Conservation (phyloP, 805 yeast species). For the Scheffersomyces ergatensis region DNA sequence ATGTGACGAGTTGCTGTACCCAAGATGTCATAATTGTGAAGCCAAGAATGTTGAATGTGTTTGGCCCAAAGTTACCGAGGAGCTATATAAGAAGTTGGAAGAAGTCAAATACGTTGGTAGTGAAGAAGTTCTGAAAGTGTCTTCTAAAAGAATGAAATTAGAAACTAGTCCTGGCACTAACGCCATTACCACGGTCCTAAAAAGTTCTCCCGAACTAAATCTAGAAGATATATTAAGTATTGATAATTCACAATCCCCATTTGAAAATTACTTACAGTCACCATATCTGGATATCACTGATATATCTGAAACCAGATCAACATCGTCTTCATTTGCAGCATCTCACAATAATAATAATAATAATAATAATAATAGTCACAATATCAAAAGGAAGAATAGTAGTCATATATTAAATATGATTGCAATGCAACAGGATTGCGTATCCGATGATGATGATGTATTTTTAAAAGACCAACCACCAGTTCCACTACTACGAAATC, state of each 20-base stretch:
- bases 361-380: conserved; percentile 9
- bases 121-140: background rate
- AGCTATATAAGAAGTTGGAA: conserved; percentile 16
- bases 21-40: conserved; percentile 25
- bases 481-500: background rate
- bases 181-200: no score
- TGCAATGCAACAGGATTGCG: conserved; percentile 40
- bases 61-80: conserved; percentile 25
- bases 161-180: background rate
- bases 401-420: conserved; percentile 24
- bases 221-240: no score
- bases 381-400: conserved; percentile 1
- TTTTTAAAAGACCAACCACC: background rate
- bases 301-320: background rate
- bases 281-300: background rate
- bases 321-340: background rate
- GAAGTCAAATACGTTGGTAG: conserved; percentile 21
- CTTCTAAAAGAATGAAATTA: background rate
- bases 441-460: conserved; percentile 14
- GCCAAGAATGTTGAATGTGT: conserved; percentile 17
- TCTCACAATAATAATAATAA: background rate
- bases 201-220: background rate
- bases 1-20: conserved; percentile 32
- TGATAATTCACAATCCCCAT: background rate
- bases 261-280: background rate